These are phyloP conservation scores for Parmales sp. DNA, from an alignment of 108 stramenopile species.

Conservation along the genomic window DNA sequence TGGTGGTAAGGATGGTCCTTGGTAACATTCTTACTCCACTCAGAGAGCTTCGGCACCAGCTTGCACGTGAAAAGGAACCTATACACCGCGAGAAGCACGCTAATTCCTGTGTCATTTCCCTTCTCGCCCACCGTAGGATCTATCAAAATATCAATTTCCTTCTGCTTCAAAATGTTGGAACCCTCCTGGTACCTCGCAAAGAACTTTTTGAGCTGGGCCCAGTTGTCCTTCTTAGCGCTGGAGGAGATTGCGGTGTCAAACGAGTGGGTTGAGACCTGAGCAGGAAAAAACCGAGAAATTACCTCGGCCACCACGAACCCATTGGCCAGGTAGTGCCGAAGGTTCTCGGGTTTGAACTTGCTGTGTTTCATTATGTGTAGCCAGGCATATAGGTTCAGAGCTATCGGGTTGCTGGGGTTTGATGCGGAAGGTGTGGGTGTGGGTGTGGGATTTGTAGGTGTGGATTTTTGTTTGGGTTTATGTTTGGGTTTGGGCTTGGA, in stretches of 20 bases:
- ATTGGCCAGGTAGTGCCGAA: not conserved
- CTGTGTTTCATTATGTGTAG: not conserved
- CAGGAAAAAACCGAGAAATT: not conserved
- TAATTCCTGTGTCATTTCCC: not conserved
- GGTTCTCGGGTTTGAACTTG: not conserved
- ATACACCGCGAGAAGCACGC: not conserved
- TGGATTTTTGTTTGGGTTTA: not conserved
- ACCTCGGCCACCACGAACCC: conserved; percentile 3
- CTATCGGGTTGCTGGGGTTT: not conserved
- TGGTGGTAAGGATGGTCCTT: too few relatives aligned
- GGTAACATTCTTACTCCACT: not conserved
- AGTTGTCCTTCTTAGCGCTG: not conserved
- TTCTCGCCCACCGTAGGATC: not conserved
- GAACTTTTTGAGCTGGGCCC: conserved; percentile 1
- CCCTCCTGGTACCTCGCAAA: not conserved
- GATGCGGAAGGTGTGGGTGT: not conserved
- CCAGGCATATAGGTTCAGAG: not conserved
- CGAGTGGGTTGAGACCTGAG: not conserved
- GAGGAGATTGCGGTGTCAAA: not conserved
- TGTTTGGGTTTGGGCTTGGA: not conserved
- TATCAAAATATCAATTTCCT: not conserved
- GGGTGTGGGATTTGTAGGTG: not conserved
- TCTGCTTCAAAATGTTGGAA: not conserved
- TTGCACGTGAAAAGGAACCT: conserved; percentile 1
- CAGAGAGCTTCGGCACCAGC: not conserved